A percentile compares a stretch with the other conserved stretches of the same genome.
These are phyloP conservation scores for Capsicum pubescens DNA, from an alignment of 257 asterid species.

Conservation along the genomic window DNA sequence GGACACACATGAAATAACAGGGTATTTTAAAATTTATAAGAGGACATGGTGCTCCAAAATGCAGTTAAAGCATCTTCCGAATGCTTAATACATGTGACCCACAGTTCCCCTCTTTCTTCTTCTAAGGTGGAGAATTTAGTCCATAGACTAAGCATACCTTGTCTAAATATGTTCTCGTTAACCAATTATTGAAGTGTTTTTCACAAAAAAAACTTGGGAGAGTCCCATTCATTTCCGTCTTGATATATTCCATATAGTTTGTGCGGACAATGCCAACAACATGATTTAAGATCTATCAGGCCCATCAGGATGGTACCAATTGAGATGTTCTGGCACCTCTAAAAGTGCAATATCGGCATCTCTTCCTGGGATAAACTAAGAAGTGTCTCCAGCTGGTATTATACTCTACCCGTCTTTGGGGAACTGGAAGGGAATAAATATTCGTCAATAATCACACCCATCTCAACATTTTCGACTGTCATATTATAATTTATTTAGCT, in stretches of 20 bases:
- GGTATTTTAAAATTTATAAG: neutral
- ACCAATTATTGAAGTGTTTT: conserved; percentile 88
- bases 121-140: neutral
- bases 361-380: conserved; percentile 77
- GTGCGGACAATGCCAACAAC: conserved; percentile 94
- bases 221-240: conserved; percentile 94
- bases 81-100: neutral
- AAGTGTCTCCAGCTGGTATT: conserved; percentile 90
- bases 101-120: conserved; percentile 5
- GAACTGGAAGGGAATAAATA: conserved; percentile 50
- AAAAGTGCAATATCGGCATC: conserved; percentile 92
- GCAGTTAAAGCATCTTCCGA: neutral
- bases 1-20: conserved; percentile 10
- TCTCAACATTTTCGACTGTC: neutral
- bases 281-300: conserved; percentile 88
- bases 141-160: conserved; percentile 53
- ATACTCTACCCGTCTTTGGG: conserved; percentile 80
- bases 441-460: conserved; percentile 21
- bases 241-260: conserved; percentile 40
- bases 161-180: conserved; percentile 76
- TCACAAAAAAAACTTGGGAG: conserved; percentile 84
- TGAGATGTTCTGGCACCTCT: conserved; percentile 95
- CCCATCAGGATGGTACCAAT: conserved; percentile 98
- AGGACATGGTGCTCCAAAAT: conserved; percentile 4
- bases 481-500: conserved; percentile 5